These are phyloP conservation scores for Pythium sukuiense DNA, from an alignment of 352 stramenopile species.

Conservation along the genomic window DNA sequence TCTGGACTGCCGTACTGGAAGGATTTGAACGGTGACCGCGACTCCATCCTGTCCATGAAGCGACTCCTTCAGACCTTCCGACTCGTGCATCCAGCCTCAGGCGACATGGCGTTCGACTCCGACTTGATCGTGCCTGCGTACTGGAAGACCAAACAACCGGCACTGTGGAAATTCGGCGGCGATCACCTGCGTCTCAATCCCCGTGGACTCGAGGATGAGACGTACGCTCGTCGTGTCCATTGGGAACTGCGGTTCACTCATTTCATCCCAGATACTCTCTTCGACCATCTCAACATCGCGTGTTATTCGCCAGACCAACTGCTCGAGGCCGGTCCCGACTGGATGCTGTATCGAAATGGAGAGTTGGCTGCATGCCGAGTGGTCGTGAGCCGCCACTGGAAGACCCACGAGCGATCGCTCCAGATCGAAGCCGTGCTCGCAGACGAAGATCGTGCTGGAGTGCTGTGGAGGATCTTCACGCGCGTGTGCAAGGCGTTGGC, in stretches of 20 bases:
- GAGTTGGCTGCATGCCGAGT: not conserved
- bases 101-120: slow-evolving; percentile 16
- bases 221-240: not conserved
- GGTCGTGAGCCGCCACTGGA: not conserved
- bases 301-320: not conserved
- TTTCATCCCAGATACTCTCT: not conserved
- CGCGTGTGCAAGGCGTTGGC: not conserved
- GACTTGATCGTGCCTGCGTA: slow-evolving; percentile 15
- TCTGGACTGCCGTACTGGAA: slow-evolving; percentile 9
- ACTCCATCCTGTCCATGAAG: slow-evolving; percentile 23
- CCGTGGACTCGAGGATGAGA: not conserved
- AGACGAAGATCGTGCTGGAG: not conserved
- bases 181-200: not conserved
- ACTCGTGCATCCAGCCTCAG: slow-evolving; percentile 11
- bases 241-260: not conserved
- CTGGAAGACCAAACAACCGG: not conserved
- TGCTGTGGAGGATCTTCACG: not conserved
- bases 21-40: slow-evolving; percentile 5
- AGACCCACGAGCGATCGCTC: not conserved
- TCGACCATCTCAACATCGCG: not conserved
- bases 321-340: not conserved
- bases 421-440: not conserved
- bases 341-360: not conserved
- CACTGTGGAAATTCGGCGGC: not conserved
- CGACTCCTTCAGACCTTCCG: slow-evolving; percentile 20